Evolutionary conservation across 495 filamentous ascomycete genomes (phyloP), one percentile per base, ranked within the genome.

Genomic region (Daldinia loculata): DNA sequence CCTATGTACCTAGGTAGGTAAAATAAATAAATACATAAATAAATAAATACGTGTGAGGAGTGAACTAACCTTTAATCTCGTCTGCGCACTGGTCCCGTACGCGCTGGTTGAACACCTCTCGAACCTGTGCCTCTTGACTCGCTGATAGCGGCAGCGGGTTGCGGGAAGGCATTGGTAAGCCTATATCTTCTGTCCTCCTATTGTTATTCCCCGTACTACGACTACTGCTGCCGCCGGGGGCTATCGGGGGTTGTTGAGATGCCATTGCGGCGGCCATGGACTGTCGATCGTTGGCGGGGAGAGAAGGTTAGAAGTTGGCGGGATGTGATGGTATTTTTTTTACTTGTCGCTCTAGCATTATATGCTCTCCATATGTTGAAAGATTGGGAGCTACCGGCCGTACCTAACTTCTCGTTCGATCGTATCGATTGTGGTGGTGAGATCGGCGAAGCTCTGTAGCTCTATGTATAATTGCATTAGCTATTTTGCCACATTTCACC

Each of bases 121-220:
- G 88, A 51, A 99, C 94, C 83, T 97, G 92, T 39, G 90, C 85
- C 82, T 99, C 95, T 78, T 99, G 95, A 8, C 90, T 84, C 5
- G 96, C 90, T 52, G 94, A 97, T 55, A 99, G 87, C n/a, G 96
- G 95, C 52, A 97, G 82, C 2, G 95, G 95, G 77, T 96, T 97
- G 71, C 88, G 87, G 0, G 89, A 87, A 4, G 88, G 85, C 76
- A 90, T 80, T n/a, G 83, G 78, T n/a, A 86, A 77, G 36, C 81
- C 61, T 8, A 63, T 50, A 1, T 59, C 52, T 7, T 45, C 48
- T 0, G 61, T 17, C 30, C 30, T 52, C 39, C 38, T 59, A n/a
- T 29, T 34, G 3, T 55, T 57, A 14, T 53, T 22, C 17, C 27
- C 45, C 9, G 26, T 60, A 9, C 56, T 71, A 56, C 39, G 12